These are phyloP conservation scores for Prunus fruticosa DNA, from an alignment of 306 rosid species.

Conservation along the genomic window DNA sequence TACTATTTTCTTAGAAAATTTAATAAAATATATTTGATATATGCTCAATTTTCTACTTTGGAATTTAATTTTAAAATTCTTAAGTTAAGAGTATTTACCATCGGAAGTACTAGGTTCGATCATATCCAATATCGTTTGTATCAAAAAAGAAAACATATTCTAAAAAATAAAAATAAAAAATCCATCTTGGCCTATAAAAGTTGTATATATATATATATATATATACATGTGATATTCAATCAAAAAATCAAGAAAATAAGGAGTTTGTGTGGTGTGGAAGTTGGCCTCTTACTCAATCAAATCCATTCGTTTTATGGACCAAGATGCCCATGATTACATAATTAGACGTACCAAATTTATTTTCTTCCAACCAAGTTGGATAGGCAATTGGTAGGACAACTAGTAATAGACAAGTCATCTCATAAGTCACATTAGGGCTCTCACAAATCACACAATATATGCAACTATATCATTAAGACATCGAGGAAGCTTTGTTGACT, in stretches of 20 bases:
- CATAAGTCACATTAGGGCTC: background rate
- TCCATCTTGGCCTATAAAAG: no score
- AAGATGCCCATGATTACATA: constrained; percentile 1
- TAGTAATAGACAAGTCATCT: background rate
- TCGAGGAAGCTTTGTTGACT: constrained; percentile 19
- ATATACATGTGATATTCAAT: background rate
- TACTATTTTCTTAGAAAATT: no score
- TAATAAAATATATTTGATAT: no score
- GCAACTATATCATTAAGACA: background rate
- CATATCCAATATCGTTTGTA: accelerated
- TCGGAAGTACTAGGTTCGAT: accelerated
- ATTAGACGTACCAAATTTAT: background rate
- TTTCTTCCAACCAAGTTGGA: background rate
- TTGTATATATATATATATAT: no score
- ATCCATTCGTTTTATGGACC: background rate
- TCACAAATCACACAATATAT: background rate
- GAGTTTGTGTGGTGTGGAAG: background rate
- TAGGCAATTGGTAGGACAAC: background rate
- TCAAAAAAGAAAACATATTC: no score
- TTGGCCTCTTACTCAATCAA: background rate
- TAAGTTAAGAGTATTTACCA: no score
- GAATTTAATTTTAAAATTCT: background rate
- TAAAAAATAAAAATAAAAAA: no score
- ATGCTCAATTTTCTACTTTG: background rate
- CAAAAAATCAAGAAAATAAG: background rate